Conservation (phyloP, 805 yeast genomes). For the Lipomyces lipofer region DNA sequence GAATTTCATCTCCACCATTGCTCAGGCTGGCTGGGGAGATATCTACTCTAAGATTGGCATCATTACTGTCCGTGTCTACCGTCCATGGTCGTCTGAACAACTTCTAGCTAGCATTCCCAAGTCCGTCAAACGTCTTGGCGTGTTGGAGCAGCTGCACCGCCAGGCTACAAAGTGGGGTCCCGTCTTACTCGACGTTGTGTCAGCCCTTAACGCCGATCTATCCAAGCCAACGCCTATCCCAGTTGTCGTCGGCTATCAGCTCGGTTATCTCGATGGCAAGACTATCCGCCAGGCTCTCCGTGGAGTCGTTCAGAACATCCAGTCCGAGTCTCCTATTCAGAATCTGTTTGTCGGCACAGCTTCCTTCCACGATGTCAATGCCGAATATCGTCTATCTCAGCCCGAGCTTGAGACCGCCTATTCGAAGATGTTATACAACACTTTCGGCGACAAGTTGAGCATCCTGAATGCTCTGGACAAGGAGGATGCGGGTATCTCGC, state of each 20-base stretch:
- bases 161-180: conserved; percentile 59
- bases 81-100: conserved; percentile 66
- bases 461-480: conserved; percentile 60
- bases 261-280: conserved; percentile 45
- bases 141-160: conserved; percentile 63
- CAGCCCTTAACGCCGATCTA: conserved; percentile 44
- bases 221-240: conserved; percentile 30
- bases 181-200: conserved; percentile 72
- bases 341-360: conserved; percentile 58
- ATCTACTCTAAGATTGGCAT: conserved; percentile 47
- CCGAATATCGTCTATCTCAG: conserved; percentile 22
- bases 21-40: conserved; percentile 35
- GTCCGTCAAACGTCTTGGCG: conserved; percentile 55
- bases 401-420: conserved; percentile 69
- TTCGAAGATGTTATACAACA: conserved; percentile 68
- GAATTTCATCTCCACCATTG: conserved; percentile 46
- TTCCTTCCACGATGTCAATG: conserved; percentile 34
- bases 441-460: conserved; percentile 56
- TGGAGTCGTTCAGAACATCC: conserved; percentile 54
- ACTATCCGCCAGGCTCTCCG: conserved; percentile 48
- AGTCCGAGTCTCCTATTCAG: conserved; percentile 58
- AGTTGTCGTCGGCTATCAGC: conserved; percentile 58
- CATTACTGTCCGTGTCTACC: conserved; percentile 61
- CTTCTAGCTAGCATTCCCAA: conserved; percentile 56
- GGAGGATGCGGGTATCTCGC: conserved; percentile 44